Conservation (phyloP, 352 stramenopile species). For the Globisporangium solare region DNA sequence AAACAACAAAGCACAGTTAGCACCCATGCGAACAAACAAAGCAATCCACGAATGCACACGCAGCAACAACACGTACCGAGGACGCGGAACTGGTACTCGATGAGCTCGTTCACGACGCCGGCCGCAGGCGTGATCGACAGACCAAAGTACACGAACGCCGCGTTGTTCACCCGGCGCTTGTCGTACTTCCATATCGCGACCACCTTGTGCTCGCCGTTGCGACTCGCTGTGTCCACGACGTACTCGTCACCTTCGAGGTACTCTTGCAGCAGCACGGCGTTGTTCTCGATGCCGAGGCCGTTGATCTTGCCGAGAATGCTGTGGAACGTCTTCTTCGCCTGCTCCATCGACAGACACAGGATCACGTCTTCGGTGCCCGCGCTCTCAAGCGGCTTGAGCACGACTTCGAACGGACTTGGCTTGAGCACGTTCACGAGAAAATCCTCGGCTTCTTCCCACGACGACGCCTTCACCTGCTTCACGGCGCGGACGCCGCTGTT, state of each 20-base stretch:
- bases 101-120: conserved; percentile 70
- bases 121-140: conserved; percentile 68
- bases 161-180: conserved; percentile 93
- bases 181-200: conserved; percentile 97
- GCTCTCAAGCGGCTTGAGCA: conserved; percentile 89
- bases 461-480: conserved; percentile 85
- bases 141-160: conserved; percentile 94
- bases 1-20: conserved; percentile 7
- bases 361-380: conserved; percentile 74
- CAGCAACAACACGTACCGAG: not conserved
- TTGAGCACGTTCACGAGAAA: conserved; percentile 70
- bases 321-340: conserved; percentile 78
- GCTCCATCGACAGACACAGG: conserved; percentile 72
- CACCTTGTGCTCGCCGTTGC: conserved; percentile 92
- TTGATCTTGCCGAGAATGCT: conserved; percentile 86
- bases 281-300: conserved; percentile 81
- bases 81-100: conserved; percentile 82
- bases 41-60: not conserved
- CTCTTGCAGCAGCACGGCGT: conserved; percentile 88
- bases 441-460: conserved; percentile 60
- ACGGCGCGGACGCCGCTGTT: conserved; percentile 79
- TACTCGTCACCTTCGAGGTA: conserved; percentile 95
- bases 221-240: conserved; percentile 94
- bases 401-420: conserved; percentile 73
- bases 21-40: no score